Base-by-base conservation (phyloP, 345 rosid genomes). In the Brassica napus region DNA sequence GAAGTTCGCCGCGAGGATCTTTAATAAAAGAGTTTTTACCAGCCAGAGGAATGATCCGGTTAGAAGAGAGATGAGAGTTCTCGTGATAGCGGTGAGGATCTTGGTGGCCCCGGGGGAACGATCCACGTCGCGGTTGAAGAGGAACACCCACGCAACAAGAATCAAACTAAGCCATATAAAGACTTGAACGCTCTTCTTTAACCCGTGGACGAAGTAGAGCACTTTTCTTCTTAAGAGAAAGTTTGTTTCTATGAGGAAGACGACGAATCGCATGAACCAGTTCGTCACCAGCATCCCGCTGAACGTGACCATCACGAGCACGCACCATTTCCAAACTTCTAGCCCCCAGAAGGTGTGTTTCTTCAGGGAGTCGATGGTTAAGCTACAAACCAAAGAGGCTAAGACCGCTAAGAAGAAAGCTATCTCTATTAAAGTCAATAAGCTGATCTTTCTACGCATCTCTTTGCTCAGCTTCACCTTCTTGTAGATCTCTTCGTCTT, bases 161-260 rank as follows among this genome's bases (percentile, higher is more conserved):
- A 88, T 86, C 84, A 91, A 77, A 79, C 84, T 75, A 54, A 94
- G 76, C 98, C 98, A 94, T 42, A 89, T 84, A 60, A 94, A 92
- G 60, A 89, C 97, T 81, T 89, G 94, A 58, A 88, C 90, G 30
- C 90, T 91, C 85, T 89, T 84, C 88, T 90, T 94, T 81, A 94
- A 86, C 4, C 98, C 98, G 55, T 92, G 91, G 34, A 94, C 98
- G 75, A 92, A 94, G 81, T 94, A 94, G 21, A 94, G 90, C 11
- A 92, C 97, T 75, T 91, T 94, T 73, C 87, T 92, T 72, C 79
- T 83, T 3, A 94, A 80, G 55, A 94, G 83, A 37, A 89, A 94
- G 80, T 89, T 92, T 55, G 66, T 86, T 86, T 92, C 98, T 4
- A 94, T 94, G 84, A 94, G 81, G 82, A 92, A 94, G 59, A 94